Percentiles rank a stretch among this genome's conserved stretches.
phyloP scores from a whole-genome alignment of 352 stramenopile genomes.

The Phytophthora rubi region DNA sequence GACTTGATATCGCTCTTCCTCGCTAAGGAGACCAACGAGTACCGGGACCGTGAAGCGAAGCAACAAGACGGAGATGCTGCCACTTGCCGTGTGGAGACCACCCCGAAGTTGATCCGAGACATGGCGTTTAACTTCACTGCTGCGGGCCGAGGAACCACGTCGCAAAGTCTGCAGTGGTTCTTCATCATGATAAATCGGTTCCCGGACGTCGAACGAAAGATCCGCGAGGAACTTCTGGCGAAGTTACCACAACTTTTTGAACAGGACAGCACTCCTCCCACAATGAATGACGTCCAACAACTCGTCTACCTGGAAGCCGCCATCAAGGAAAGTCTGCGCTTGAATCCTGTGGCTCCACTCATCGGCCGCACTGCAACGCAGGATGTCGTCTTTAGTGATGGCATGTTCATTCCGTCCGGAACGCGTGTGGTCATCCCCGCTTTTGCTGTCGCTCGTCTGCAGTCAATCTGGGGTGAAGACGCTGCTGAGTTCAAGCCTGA shows the following conservation, averaged over 20 bases:
- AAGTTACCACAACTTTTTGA: slow-evolving; percentile 48
- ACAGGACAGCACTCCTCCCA: slow-evolving; percentile 28
- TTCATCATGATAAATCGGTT: slow-evolving; percentile 78
- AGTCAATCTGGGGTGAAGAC: slow-evolving; percentile 68
- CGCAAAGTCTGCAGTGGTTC: slow-evolving; percentile 66
- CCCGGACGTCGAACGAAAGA: slow-evolving; percentile 47
- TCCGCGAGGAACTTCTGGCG: slow-evolving; percentile 54
- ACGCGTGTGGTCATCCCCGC: slow-evolving; percentile 58
- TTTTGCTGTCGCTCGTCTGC: slow-evolving; percentile 64
- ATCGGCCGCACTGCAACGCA: slow-evolving; percentile 52
- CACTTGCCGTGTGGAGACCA: slow-evolving; percentile 25
- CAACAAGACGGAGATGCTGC: slow-evolving; percentile 17
- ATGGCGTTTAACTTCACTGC: slow-evolving; percentile 78
- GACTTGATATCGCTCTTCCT: slow-evolving; percentile 55
- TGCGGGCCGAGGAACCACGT: slow-evolving; percentile 78
- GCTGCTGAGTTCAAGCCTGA: slow-evolving; percentile 70
- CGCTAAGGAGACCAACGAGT: slow-evolving; percentile 43
- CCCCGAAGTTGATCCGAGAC: slow-evolving; percentile 61
- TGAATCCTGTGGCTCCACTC: slow-evolving; percentile 65
- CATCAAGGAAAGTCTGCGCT: slow-evolving; percentile 69
- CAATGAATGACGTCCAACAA: slow-evolving; percentile 50
- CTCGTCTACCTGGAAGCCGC: slow-evolving; percentile 72
- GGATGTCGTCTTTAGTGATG: slow-evolving; percentile 68
- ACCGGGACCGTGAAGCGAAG: slow-evolving; percentile 19
- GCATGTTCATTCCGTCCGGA: slow-evolving; percentile 59